Evolutionary conservation across 495 filamentous ascomycete genomes (phyloP), one percentile per base, ranked within the genome.

Genomic region (Cryomyces antarcticus): DNA sequence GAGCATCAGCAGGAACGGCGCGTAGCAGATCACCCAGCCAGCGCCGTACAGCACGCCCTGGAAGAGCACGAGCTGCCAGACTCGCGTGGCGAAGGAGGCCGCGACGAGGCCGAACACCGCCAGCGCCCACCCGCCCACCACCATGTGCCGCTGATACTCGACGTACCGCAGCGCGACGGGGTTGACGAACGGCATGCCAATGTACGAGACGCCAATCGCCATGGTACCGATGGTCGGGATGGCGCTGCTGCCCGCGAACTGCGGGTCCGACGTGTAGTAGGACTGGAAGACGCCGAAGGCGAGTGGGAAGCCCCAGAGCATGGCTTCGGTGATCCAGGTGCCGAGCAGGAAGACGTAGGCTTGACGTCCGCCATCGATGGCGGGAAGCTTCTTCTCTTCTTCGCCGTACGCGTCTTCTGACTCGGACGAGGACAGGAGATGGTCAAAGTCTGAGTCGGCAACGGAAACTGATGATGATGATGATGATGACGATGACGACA

Each of bases 1-100:
- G 6, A 65, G 44, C 45, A 64, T 55, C 30, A 48, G 43, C n/a
- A 56, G 33, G 10, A 54, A 48, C 5, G 55, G 53, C 7, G 40
- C 46, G 41, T 58, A 58, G 33, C 46, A 52, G 4, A 57, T 37
- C 5, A 49, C 46, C 42, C 45, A 58, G 6, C 53, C 48, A 6
- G 47, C 5, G n/a, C 55, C 53, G 37, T 52, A 56, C 44, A 52
- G 29, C 33, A 48, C 39, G 37, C 55, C 55, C 39, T 58, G 55
- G 6, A 38, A 43, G 4, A 52, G 11, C 1, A 56, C 36, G 30
- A 58, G 43, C 11, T 51, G 41, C 45, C 51, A 51, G 9, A 47
- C 38, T 13, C 43, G 12, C 5, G 31, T 50, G 3, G 51, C 51
- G 29, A 56, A 52, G 38, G 35, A 42, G 17, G 51, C 55, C 24